Evolutionary conservation across 2,329 filamentous ascomycete species (phyloP).

Genomic region (Colletotrichum lini): DNA sequence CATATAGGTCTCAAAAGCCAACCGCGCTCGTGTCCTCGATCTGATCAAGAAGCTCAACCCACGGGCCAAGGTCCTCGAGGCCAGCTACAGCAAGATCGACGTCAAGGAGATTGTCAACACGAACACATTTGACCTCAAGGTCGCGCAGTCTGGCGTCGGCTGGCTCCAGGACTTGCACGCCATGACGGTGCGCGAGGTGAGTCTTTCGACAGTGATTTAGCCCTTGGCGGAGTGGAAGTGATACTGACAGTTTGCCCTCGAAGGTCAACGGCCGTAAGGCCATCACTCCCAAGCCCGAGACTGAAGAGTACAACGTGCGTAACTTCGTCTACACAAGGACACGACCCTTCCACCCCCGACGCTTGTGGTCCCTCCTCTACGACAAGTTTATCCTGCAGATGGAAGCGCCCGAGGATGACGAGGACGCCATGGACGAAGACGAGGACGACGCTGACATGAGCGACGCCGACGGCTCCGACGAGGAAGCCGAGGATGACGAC

Average conservation of each 20-base stretch:
- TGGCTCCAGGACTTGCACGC: constrained; percentile 80
- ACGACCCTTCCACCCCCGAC: constrained; percentile 66
- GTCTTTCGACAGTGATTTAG: constrained; percentile 21
- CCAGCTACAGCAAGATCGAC: constrained; percentile 71
- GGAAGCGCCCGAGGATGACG: constrained; percentile 56
- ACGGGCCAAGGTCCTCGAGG: constrained; percentile 74
- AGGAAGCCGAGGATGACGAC: constrained; percentile 43
- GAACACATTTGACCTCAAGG: constrained; percentile 74
- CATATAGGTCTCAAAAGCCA: constrained; percentile 55
- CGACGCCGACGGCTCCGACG: constrained; percentile 46
- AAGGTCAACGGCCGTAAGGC: constrained; percentile 64
- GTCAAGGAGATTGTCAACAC: constrained; percentile 77
- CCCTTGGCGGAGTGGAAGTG: constrained; percentile 45
- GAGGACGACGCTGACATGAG: constrained; percentile 51
- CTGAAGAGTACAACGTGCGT: constrained; percentile 79
- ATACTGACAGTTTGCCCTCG: not conserved
- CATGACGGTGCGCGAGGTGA: constrained; percentile 73
- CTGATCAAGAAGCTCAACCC: constrained; percentile 76
- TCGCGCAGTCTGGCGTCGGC: constrained; percentile 75
- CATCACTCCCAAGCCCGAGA: constrained; percentile 78
- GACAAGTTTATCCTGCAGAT: constrained; percentile 67
- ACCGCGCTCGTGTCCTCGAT: constrained; percentile 62
- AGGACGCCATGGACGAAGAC: constrained; percentile 42
- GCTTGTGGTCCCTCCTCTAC: constrained; percentile 61
- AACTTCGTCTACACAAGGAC: constrained; percentile 78